phyloP scores from a whole-genome alignment of 2,329 filamentous ascomycete genomes.

The Trichoderma polysporum region DNA sequence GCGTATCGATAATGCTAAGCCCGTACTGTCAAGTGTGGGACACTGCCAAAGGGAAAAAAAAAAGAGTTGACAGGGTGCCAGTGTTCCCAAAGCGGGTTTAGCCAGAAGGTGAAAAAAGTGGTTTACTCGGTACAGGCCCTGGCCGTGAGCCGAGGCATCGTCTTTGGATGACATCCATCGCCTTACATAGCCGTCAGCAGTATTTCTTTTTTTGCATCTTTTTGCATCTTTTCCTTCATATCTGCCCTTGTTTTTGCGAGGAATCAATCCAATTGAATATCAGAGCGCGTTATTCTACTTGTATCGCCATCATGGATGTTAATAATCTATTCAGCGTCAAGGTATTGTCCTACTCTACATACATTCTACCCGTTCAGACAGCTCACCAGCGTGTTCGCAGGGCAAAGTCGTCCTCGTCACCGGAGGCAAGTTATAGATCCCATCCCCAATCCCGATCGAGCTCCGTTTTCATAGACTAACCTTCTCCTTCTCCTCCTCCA shows the following conservation, averaged over 20 bases:
- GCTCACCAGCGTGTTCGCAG: constrained; percentile 31
- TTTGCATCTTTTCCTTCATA: background rate
- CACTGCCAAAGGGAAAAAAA: background rate
- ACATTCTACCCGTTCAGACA: background rate
- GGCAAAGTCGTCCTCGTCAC: constrained; percentile 60
- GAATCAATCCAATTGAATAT: background rate
- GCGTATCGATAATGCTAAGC: constrained; percentile 2
- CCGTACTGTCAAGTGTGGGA: no score
- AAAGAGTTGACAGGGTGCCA: background rate
- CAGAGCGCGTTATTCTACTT: background rate
- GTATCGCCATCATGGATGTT: background rate
- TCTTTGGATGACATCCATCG: background rate
- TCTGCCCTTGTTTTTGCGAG: background rate
- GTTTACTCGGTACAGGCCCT: background rate
- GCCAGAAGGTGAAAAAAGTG: background rate
- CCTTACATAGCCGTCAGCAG: background rate
- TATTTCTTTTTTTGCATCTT: background rate
- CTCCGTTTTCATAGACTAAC: background rate
- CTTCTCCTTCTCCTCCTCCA: constrained; percentile 10
- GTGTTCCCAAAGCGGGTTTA: background rate
- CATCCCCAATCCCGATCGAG: background rate
- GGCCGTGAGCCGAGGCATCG: background rate
- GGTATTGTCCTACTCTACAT: background rate
- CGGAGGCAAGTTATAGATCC: constrained; percentile 38
- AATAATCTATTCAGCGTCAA: constrained; percentile 6